A percentile compares a stretch with the other conserved stretches of the same genome.
Evolutionary conservation across 345 rosid species (phyloP).

Genomic region (Linum usitatissimum): DNA sequence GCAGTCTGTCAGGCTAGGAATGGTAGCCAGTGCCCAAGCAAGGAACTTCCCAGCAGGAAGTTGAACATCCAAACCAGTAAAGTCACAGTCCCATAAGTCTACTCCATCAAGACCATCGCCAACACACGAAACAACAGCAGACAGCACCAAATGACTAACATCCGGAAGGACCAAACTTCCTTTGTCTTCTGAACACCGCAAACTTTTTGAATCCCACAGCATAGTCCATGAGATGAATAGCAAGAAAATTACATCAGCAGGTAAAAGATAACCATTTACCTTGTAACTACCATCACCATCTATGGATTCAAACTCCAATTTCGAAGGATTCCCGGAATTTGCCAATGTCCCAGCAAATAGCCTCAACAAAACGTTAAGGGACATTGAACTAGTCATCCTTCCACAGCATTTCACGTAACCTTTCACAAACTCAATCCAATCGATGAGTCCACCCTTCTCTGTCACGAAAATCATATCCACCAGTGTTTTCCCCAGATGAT

Average conservation of each 20-base stretch:
- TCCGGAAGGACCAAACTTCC: conserved; percentile 44
- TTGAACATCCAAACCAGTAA: conserved; percentile 33
- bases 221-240: conserved; percentile 70
- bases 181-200: conserved; percentile 10
- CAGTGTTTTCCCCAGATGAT: conserved; percentile 51
- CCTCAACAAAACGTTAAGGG: conserved; percentile 46
- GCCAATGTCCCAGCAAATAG: conserved; percentile 23
- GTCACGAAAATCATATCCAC: conserved; percentile 49
- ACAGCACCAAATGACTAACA: conserved; percentile 42
- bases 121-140: conserved; percentile 52
- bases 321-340: conserved; percentile 35
- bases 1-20: conserved; percentile 55
- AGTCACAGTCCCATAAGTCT: conserved; percentile 47
- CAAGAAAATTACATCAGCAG: conserved; percentile 42
- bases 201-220: conserved; percentile 42
- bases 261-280: conserved; percentile 41
- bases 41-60: conserved; percentile 61
- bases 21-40: conserved; percentile 48
- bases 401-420: conserved; percentile 79
- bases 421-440: conserved; percentile 60
- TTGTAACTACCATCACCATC: conserved; percentile 55
- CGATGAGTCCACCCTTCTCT: conserved; percentile 36
- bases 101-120: conserved; percentile 32
- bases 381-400: conserved; percentile 51
- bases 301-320: conserved; percentile 48